Percentiles rank a stretch among this genome's conserved stretches.
These are phyloP conservation scores for Nosema bombycis DNA, from an alignment of 371 early-diverging fungal species.

Conservation along the genomic window DNA sequence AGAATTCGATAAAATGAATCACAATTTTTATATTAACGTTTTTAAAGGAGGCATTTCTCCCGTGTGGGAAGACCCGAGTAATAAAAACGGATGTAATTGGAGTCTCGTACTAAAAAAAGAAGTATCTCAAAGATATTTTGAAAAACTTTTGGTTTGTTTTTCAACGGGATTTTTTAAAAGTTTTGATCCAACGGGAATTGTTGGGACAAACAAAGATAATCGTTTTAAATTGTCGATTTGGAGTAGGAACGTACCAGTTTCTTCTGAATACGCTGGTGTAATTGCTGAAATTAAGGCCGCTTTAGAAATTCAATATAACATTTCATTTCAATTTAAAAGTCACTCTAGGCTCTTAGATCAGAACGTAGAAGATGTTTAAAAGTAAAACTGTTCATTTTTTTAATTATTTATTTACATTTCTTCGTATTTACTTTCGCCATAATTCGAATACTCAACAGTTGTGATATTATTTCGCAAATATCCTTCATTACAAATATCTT, in stretches of 20 bases:
- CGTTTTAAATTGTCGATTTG: constrained; percentile 61
- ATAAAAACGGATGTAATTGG: constrained; percentile 63
- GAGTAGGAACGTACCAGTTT: constrained; percentile 51
- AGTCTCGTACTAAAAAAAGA: constrained; percentile 58
- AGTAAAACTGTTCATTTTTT: too few species aligned
- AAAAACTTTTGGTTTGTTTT: constrained; percentile 56
- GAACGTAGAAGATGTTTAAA: neutral
- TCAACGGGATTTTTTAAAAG: constrained; percentile 46
- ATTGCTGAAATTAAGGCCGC: constrained; percentile 58
- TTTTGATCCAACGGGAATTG: constrained; percentile 62
- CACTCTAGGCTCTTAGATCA: constrained; percentile 41
- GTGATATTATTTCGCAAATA: constrained; percentile 4
- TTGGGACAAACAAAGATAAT: constrained; percentile 55
- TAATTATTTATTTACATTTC: too few species aligned
- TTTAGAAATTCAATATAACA: constrained; percentile 52
- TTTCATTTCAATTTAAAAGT: constrained; percentile 60
- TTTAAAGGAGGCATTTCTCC: constrained; percentile 64
- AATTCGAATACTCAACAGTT: neutral
- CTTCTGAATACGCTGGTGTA: constrained; percentile 31
- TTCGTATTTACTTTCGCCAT: neutral
- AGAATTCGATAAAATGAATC: constrained; percentile 38
- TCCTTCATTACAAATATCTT: constrained; percentile 10
- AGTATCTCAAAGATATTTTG: constrained; percentile 58
- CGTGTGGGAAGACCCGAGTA: constrained; percentile 65
- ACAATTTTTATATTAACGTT: constrained; percentile 58